These are phyloP conservation scores for Scedosporium aurantiacum DNA, from an alignment of 2,329 filamentous ascomycete genomes.

Conservation along the genomic window DNA sequence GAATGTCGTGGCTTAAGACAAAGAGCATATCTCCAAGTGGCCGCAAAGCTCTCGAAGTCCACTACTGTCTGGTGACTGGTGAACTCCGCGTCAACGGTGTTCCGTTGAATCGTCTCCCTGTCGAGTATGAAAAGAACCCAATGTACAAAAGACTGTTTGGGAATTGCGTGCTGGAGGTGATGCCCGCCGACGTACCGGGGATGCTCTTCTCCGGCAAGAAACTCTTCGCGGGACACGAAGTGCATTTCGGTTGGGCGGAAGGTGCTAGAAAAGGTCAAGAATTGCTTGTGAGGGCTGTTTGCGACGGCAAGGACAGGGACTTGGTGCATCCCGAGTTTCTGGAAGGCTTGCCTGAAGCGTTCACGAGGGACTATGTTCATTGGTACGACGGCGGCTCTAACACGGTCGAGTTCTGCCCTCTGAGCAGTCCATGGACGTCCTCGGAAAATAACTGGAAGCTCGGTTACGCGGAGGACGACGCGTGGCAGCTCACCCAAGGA, in stretches of 20 bases:
- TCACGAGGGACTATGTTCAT: constrained; percentile 30
- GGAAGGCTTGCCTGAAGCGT: constrained; percentile 19
- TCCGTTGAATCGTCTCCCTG: constrained; percentile 35
- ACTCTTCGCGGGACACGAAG: constrained; percentile 15
- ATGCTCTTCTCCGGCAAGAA: constrained; percentile 29
- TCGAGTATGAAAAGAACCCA: constrained; percentile 26
- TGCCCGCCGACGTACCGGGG: constrained; percentile 23
- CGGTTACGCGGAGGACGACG: neutral
- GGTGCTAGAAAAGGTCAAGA: constrained; percentile 9
- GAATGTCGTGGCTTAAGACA: neutral
- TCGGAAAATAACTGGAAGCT: constrained; percentile 15
- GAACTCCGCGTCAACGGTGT: constrained; percentile 40
- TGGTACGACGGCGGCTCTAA: constrained; percentile 28
- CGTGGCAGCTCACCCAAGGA: constrained; percentile 13
- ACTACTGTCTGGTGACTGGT: constrained; percentile 40
- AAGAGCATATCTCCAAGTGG: neutral
- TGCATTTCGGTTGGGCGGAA: constrained; percentile 23
- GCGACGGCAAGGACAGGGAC: constrained; percentile 11
- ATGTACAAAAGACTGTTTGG: constrained; percentile 35
- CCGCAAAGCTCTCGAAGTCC: constrained; percentile 17
- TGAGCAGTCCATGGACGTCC: constrained; percentile 16
- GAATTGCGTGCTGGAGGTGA: constrained; percentile 27
- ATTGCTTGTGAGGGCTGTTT: constrained; percentile 20
- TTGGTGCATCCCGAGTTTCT: constrained; percentile 24
- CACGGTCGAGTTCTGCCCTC: constrained; percentile 21